These are phyloP conservation scores for Chrysoporthe puriensis DNA, from an alignment of 2,329 filamentous ascomycete species.

Conservation along the genomic window DNA sequence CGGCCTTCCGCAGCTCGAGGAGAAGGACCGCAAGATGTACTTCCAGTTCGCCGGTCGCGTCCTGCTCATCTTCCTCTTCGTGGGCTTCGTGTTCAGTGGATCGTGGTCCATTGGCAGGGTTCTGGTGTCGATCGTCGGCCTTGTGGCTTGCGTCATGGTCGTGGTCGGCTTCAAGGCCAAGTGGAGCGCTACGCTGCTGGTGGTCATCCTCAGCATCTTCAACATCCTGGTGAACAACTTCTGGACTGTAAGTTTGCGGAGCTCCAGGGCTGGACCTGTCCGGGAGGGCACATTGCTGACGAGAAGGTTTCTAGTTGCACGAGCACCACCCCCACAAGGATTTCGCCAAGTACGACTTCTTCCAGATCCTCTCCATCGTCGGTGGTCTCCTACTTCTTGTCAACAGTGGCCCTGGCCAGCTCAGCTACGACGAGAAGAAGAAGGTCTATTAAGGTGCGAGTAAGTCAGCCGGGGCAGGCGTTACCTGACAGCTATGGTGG, in stretches of 20 bases:
- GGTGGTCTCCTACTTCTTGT: conserved; percentile 94
- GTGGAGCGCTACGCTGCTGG: conserved; percentile 93
- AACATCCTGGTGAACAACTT: conserved; percentile 99
- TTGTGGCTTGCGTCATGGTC: conserved; percentile 96
- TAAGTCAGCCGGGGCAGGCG: background rate
- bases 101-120: conserved; percentile 91
- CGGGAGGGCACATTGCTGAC: conserved; percentile 34
- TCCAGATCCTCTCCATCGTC: conserved; percentile 98
- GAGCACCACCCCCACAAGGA: conserved; percentile 99
- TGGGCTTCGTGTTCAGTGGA: conserved; percentile 95
- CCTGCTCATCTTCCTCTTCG: conserved; percentile 94
- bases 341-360: conserved; percentile 99
- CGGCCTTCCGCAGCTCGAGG: conserved; percentile 88
- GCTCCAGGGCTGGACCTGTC: background rate
- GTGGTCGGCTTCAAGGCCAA: conserved; percentile 99
- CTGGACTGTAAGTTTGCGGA: conserved; percentile 81
- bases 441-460: conserved; percentile 80
- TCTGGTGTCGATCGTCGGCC: conserved; percentile 79
- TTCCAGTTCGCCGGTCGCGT: conserved; percentile 97
- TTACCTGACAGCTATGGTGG: background rate
- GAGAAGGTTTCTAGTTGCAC: conserved; percentile 68
- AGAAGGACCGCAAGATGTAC: conserved; percentile 99
- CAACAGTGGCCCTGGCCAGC: conserved; percentile 97
- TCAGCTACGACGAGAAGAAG: conserved; percentile 99
- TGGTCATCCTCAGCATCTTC: conserved; percentile 94